Evolutionary conservation across 495 filamentous ascomycete species (phyloP), one percentile per base, ranked within the genome.

Genomic region (Penicillium paxilli): DNA sequence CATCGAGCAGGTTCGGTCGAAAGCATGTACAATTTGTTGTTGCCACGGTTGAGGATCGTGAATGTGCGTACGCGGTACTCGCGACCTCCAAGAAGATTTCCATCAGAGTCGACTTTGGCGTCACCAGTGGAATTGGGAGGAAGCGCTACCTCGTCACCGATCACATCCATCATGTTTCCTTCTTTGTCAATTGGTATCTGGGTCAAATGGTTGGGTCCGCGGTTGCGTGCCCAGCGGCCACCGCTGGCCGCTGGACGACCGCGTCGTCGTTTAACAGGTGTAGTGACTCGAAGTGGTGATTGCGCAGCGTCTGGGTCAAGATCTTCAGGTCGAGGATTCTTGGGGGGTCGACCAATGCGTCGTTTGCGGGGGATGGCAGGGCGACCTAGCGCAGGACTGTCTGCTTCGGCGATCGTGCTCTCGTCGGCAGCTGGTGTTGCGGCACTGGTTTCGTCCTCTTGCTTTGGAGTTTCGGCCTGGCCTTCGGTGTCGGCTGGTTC

Each of bases 1-100:
- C 94, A 98, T 51, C 94, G 84, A 19, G 94, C 94, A 4, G 94
- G 94, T 61, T 98, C 94, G 2, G 94, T 98, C 2, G 92, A 96
- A 63, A 98, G 76, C 94, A 98, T 98, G 83, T 98, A 98, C 14
- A 95, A 82, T 20, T 91, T 74, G 23, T 94, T 74, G 23, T 94
- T 81, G n/a, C 85, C 90, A 44, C 92, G 85, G 44, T 88, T 90
- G 21, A 83, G 77, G 46, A 98, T 88, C 24, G 85, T 96, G 67
- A 98, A 98, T 2, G 90, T 93, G 38, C 94, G 87, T 60, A 96
- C 96, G 45, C 95, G 86, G 64, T 98, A 98, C 58, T 97, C 90
- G 58, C 94, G 82, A 8, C 86, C 91, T 5, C 83, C 92, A 40
- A 83, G 79, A 1, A 98, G 80, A 47, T 88, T 81, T 17, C 94